These are phyloP conservation scores for Aspergillus calidoustus DNA, from an alignment of 2,329 filamentous ascomycete species.

Conservation along the genomic window DNA sequence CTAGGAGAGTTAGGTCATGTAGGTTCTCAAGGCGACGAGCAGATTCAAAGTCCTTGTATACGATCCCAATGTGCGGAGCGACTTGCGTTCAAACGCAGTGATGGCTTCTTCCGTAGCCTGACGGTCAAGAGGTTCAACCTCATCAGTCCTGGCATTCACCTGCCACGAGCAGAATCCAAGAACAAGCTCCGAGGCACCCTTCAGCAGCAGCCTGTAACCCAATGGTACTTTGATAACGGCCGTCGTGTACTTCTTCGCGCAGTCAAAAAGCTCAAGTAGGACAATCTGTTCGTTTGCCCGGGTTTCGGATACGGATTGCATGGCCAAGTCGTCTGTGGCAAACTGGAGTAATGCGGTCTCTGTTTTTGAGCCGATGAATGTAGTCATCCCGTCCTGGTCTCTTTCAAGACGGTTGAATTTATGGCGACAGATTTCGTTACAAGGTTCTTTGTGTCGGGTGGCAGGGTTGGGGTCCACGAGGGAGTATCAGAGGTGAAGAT, in stretches of 20 bases:
- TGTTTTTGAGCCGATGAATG: conserved; percentile 72
- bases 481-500: conserved; percentile 21
- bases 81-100: conserved; percentile 51
- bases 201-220: conserved; percentile 38
- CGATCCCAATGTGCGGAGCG: conserved; percentile 74
- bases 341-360: conserved; percentile 70
- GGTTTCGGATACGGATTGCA: conserved; percentile 62
- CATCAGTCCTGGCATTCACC: conserved; percentile 19
- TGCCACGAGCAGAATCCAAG: conserved; percentile 27
- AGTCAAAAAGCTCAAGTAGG: conserved; percentile 72
- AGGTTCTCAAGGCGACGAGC: conserved; percentile 67
- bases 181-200: conserved; percentile 43
- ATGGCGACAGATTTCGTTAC: conserved; percentile 41
- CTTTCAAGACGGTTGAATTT: conserved; percentile 69
- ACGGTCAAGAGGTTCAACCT: neutral
- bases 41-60: conserved; percentile 68
- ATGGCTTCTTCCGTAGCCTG: conserved; percentile 18
- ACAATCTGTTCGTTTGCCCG: conserved; percentile 60
- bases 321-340: conserved; percentile 65
- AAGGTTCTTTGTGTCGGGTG: conserved; percentile 54
- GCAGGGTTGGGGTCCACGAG: conserved; percentile 3
- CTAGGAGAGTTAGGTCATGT: conserved; percentile 71
- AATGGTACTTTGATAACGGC: conserved; percentile 32
- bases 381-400: conserved; percentile 46
- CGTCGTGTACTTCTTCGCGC: conserved; percentile 64